Conservation (phyloP, 2,329 filamentous ascomycete species). For the Diaporthe destruens region DNA sequence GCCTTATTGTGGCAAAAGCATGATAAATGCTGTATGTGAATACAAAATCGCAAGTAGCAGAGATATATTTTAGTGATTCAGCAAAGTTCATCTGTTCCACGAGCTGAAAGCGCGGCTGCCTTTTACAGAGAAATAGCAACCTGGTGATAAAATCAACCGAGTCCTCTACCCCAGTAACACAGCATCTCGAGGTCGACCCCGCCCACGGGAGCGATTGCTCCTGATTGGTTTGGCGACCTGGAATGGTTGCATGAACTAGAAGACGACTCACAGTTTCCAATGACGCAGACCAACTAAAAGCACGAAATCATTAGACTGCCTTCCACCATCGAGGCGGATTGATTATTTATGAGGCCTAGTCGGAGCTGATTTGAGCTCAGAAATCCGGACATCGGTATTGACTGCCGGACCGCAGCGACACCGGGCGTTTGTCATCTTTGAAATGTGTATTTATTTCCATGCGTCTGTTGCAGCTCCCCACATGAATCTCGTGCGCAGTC, state of each 20-base stretch:
- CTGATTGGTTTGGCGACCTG: neutral
- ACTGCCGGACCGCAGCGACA: conserved; percentile 8
- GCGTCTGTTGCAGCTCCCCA: neutral
- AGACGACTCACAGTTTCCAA: neutral
- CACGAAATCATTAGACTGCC: conserved; percentile 27
- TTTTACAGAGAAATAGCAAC: too few relatives aligned
- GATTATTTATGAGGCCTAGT: neutral
- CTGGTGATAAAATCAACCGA: too few relatives aligned
- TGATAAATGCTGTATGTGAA: too few relatives aligned
- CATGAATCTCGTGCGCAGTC: too few relatives aligned
- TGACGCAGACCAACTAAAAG: neutral
- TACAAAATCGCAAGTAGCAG: too few relatives aligned
- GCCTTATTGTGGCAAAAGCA: too few relatives aligned
- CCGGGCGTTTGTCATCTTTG: neutral
- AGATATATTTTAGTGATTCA: too few relatives aligned
- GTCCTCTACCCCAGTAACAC: neutral
- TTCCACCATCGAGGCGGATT: conserved; percentile 27
- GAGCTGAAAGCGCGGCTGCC: too few relatives aligned
- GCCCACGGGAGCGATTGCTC: neutral
- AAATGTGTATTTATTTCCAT: neutral
- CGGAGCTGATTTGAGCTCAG: neutral
- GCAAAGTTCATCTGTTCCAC: too few relatives aligned
- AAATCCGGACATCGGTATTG: neutral
- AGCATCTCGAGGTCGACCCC: neutral
- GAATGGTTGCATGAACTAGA: conserved; percentile 11